Evolutionary conservation across 164 flowering plant species (phyloP), one percentile per base, ranked within the genome.

Genomic region (Akebia trifoliata): DNA sequence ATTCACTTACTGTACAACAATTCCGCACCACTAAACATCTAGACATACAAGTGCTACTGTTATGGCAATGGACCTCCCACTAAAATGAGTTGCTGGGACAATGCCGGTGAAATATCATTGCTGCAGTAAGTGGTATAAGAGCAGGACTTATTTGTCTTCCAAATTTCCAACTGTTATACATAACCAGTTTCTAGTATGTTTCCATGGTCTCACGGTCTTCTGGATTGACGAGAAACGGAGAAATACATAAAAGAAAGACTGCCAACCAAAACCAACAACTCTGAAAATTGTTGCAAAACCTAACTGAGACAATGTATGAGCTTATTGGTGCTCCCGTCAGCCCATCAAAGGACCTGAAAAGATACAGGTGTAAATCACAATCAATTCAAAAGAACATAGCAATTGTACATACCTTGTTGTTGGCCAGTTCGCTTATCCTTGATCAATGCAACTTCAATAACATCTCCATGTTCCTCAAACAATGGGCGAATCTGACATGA

Each of bases 361-460:
- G 63, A 79, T 71, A 78, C 58, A 35, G 57, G 47, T 57, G 65
- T 25, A 56, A 56, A 80, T 61, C 45, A 69, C 64, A 75, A 65
- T 42, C 8, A 65, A 21, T 28, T 59, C 21, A 38, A 15, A 25
- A 29, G 62, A 72, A 58, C 39, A 48, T 58, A 64, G 48, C 32
- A 66, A 24, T 37, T 42, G 24, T 20, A 70, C 83, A 71, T 79
- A 88, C 99, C 97, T 86, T 83, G 93, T 54, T 86, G 99, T 59
- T 79, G 97, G 35, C 99, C 99, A 11, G 99, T 86, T 74, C 79
- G 81, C 78, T 80, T 90, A 67, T 90, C 99, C 73, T 77, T 90
- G 58, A 94, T 84, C 62, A 94, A 60, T 45, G 97, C 96, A 69
- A 94, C 96, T 75, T 94, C 99, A 31, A 94, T 42, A 43, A 94